Evolutionary conservation across 1,139 yeast species (phyloP).

Genomic region (Debaryomyces psychrophilus): DNA sequence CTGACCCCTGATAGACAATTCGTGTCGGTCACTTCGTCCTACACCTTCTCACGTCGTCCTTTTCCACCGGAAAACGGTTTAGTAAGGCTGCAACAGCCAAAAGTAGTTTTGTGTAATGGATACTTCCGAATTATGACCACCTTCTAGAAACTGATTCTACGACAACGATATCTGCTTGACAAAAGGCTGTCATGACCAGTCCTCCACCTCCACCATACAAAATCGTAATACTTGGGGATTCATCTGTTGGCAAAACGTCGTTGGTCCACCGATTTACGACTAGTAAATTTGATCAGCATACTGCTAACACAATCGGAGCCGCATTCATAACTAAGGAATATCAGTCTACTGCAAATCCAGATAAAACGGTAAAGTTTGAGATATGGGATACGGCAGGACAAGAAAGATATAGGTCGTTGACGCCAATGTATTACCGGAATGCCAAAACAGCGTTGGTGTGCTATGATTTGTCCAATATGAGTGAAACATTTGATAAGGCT

Average conservation of each 20-base stretch:
- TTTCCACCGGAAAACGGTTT: not conserved
- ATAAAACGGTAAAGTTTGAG: constrained; percentile 37
- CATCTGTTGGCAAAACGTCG: constrained; percentile 52
- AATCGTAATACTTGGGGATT: constrained; percentile 49
- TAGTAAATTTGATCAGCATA: constrained; percentile 37
- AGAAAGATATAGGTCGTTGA: constrained; percentile 49
- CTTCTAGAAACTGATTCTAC: not conserved
- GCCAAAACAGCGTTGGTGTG: constrained; percentile 48
- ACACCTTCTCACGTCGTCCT: not conserved
- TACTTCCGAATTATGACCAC: not conserved
- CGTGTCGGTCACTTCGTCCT: too few species aligned
- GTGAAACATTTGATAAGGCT: constrained; percentile 40
- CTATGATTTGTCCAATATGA: constrained; percentile 38
- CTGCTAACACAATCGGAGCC: constrained; percentile 53
- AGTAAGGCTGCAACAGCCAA: not conserved
- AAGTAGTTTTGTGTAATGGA: not conserved
- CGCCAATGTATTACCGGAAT: constrained; percentile 54
- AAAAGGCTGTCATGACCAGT: constrained; percentile 2
- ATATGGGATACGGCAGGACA: constrained; percentile 61
- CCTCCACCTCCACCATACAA: constrained; percentile 32
- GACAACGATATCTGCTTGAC: not conserved
- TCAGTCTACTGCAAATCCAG: constrained; percentile 20
- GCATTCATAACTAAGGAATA: constrained; percentile 48
- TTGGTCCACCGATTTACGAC: constrained; percentile 47
- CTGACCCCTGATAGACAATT: too few species aligned